Conservation (phyloP, 768 basidiomycete genomes). For the Pleurotus djamor region DNA sequence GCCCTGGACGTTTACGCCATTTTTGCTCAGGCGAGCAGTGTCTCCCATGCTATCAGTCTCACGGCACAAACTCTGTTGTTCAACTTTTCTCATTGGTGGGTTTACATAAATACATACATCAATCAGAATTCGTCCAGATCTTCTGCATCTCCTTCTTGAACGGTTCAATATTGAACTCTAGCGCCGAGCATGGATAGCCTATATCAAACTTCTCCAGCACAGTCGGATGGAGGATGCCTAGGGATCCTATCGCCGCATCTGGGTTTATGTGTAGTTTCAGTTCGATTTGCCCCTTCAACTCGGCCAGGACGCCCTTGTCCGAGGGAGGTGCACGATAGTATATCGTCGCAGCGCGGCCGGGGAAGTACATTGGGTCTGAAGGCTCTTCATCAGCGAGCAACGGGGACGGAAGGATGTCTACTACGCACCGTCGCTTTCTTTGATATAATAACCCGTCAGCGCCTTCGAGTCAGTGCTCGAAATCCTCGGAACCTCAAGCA, state of each 20-base stretch:
- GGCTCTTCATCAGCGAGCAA: not conserved
- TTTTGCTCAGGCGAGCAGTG: no score
- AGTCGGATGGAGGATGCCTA: conserved; percentile 91
- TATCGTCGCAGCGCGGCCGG: conserved; percentile 90
- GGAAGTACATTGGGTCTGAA: conserved; percentile 91
- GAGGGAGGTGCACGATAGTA: conserved; percentile 68
- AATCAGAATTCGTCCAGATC: conserved; percentile 49
- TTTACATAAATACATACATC: not conserved
- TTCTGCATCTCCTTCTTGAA: conserved; percentile 75
- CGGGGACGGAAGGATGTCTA: not conserved
- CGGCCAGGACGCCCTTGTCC: conserved; percentile 27
- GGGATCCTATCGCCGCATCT: conserved; percentile 80
- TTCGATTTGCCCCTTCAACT: conserved; percentile 43
- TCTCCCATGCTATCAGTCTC: not conserved
- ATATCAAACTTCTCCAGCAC: conserved; percentile 95
- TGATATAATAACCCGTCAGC: conserved; percentile 86
- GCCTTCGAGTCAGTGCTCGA: conserved; percentile 51
- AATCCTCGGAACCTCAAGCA: conserved; percentile 89
- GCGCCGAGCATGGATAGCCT: conserved; percentile 87
- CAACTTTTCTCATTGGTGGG: not conserved
- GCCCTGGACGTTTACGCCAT: no score
- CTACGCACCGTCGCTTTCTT: conserved; percentile 76
- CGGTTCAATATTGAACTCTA: conserved; percentile 95
- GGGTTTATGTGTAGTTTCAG: conserved; percentile 34
- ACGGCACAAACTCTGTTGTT: not conserved